Evolutionary conservation across 805 yeast species (phyloP), one percentile per base, ranked within the genome.

Genomic region (Zygosaccharomyces gambellarensis): DNA sequence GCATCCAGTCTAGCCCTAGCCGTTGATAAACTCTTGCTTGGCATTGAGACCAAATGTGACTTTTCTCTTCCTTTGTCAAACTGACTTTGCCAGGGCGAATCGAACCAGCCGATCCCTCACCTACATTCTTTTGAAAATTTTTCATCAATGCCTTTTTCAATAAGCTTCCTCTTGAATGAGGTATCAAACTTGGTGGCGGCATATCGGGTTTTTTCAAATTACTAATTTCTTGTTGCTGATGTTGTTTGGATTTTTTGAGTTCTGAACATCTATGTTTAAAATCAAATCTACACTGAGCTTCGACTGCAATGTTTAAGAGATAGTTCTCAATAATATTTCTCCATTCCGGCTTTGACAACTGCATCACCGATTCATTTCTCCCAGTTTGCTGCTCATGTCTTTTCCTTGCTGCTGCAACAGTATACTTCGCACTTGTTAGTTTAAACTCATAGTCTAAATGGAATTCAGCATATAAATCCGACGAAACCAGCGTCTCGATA

Each of bases 311-410:
- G 59, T 81, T 82, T 32, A 83, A 64, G 32, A 82, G 57, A 58
- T 78, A 85, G 65, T 83, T 85, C 55, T 85, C 92, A 50, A 85
- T 81, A 25, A 85, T 76, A 59, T 83, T 82, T 56, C 90, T 71
- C 88, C 90, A 84, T 62, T 85, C 87, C 23, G 80, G 78, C 53
- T 76, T 73, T 5, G 77, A 68, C n/a, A 78, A 60, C 17, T 60
- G 58, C 68, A 71, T 59, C 14, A 65, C 53, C 14, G 58, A 54
- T 29, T 63, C 67, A 44, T 57, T 44, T 11, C 22, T 21, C 3
- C 63, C 64, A 8, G 52, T 59, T 21, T 60, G 55, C 45, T 60
- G 58, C 41, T 70, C 72, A 55, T 79, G 82, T 52, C 84, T 67
- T 46, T 69, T 57, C 55, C 83, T 70, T 4, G 85, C 85, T 11